phyloP scores from a whole-genome alignment of 768 basidiomycete genomes.

The Rhizopogon sp. region DNA sequence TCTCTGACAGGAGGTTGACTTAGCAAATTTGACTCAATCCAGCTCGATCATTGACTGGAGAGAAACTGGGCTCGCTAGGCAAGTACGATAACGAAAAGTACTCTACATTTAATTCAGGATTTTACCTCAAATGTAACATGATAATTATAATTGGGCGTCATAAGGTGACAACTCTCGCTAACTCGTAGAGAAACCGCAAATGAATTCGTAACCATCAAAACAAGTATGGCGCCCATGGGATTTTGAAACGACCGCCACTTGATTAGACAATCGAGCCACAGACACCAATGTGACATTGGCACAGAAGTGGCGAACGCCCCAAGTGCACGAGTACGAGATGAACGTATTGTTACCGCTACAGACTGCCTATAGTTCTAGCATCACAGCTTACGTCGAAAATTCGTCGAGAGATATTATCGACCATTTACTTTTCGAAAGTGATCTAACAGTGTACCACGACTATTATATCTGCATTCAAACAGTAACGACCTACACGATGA shows the following conservation, averaged over 20 bases:
- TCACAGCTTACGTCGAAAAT: too few species aligned
- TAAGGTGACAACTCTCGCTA: constrained; percentile 48
- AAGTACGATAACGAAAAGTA: constrained; percentile 53
- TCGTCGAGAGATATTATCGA: neutral
- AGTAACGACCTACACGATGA: neutral
- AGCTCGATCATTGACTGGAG: constrained; percentile 42
- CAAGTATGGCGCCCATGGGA: constrained; percentile 34
- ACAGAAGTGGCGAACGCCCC: neutral
- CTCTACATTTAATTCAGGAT: constrained; percentile 17
- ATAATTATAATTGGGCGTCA: constrained; percentile 45
- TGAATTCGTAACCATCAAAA: constrained; percentile 53
- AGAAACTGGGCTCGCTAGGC: constrained; percentile 29
- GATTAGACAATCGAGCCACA: neutral
- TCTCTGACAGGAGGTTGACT: constrained; percentile 37
- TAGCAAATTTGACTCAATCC: constrained; percentile 24
- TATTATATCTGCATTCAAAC: neutral
- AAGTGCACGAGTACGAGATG: neutral
- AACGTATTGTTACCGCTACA: neutral
- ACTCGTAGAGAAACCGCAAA: constrained; percentile 42
- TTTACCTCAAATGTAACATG: neutral
- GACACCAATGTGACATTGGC: too few species aligned
- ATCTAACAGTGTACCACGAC: neutral
- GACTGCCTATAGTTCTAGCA: neutral
- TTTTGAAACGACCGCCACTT: neutral
- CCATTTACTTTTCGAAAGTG: neutral